A percentile compares a stretch with the other conserved stretches of the same genome.
Evolutionary conservation across 176 grass and related monocot species (phyloP).

Genomic region (Ampelocalamus luodianensis): DNA sequence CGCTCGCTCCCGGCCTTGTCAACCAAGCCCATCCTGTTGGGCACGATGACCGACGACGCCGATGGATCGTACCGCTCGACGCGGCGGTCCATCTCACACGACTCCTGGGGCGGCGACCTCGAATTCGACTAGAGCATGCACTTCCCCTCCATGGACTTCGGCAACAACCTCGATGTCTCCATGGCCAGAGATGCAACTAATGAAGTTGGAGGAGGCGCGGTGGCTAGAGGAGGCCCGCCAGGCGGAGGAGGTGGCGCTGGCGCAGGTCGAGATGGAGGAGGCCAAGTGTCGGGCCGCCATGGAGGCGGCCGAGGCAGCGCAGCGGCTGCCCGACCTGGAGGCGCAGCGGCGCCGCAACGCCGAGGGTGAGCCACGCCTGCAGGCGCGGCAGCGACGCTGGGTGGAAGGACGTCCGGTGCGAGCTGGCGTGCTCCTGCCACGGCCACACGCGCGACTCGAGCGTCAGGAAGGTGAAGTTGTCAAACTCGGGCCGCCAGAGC

Average conservation of each 20-base stretch:
- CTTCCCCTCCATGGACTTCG: conserved; percentile 67
- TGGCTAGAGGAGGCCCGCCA: conserved; percentile 69
- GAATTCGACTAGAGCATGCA: conserved; percentile 57
- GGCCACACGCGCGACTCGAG: conserved; percentile 58
- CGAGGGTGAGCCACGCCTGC: conserved; percentile 65
- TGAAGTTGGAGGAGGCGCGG: conserved; percentile 75
- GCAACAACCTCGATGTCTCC: conserved; percentile 52
- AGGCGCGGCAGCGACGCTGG: conserved; percentile 49
- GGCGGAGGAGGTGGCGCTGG: conserved; percentile 71
- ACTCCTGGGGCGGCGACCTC: conserved; percentile 53
- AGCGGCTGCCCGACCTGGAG: conserved; percentile 80
- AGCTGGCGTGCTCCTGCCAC: conserved; percentile 66
- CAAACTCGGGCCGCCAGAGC: conserved; percentile 46
- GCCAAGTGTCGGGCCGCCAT: conserved; percentile 73
- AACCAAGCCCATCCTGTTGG: conserved; percentile 2
- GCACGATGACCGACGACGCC: conserved; percentile 21
- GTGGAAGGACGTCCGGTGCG: conserved; percentile 58
- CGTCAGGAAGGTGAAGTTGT: conserved; percentile 55
- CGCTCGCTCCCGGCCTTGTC: conserved; percentile 41
- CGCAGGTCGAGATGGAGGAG: conserved; percentile 77
- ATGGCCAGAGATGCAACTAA: conserved; percentile 66
- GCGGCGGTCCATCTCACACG: conserved; percentile 42
- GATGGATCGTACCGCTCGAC: conserved; percentile 29
- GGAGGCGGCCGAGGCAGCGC: conserved; percentile 78
- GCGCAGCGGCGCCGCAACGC: conserved; percentile 73